Evolutionary conservation across 805 yeast genomes (phyloP).

Genomic region (Saturnispora zaruensis): DNA sequence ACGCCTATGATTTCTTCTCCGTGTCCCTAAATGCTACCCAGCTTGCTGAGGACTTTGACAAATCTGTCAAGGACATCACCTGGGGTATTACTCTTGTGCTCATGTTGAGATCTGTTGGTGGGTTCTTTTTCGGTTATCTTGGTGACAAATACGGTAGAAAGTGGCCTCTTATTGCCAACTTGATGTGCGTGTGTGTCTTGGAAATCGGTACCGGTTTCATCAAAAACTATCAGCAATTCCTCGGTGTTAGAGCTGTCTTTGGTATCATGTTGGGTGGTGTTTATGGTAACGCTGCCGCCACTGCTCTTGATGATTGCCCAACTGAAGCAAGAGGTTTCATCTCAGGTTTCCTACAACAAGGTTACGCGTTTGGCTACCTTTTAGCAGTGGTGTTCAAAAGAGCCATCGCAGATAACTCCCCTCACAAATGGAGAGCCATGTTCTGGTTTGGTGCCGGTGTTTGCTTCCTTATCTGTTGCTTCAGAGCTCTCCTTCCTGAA

Average conservation of each 20-base stretch:
- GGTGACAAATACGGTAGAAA: conserved; percentile 58
- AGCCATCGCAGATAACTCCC: conserved; percentile 47
- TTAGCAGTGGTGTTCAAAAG: conserved; percentile 58
- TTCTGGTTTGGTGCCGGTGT: conserved; percentile 66
- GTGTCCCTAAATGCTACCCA: conserved; percentile 43
- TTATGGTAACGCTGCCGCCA: conserved; percentile 46
- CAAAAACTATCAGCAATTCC: conserved; percentile 44
- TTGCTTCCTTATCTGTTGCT: conserved; percentile 33
- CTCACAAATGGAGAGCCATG: conserved; percentile 53
- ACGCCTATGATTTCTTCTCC: conserved; percentile 55
- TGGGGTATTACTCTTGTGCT: conserved; percentile 64
- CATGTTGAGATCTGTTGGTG: conserved; percentile 63
- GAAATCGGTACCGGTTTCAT: conserved; percentile 62
- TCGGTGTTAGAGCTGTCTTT: conserved; percentile 55
- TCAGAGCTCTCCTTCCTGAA: conserved; percentile 40
- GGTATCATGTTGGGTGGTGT: conserved; percentile 55
- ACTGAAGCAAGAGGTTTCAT: conserved; percentile 46
- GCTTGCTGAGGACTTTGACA: conserved; percentile 39
- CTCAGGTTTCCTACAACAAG: conserved; percentile 70
- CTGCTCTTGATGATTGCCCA: conserved; percentile 48
- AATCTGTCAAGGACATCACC: conserved; percentile 42
- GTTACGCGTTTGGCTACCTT: conserved; percentile 65
- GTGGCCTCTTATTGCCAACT: conserved; percentile 44
- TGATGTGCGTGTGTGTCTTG: conserved; percentile 38
- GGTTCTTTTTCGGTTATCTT: conserved; percentile 48